Base-by-base conservation (phyloP, 2,329 filamentous ascomycete genomes). In the Fusarium cyanostomum region DNA sequence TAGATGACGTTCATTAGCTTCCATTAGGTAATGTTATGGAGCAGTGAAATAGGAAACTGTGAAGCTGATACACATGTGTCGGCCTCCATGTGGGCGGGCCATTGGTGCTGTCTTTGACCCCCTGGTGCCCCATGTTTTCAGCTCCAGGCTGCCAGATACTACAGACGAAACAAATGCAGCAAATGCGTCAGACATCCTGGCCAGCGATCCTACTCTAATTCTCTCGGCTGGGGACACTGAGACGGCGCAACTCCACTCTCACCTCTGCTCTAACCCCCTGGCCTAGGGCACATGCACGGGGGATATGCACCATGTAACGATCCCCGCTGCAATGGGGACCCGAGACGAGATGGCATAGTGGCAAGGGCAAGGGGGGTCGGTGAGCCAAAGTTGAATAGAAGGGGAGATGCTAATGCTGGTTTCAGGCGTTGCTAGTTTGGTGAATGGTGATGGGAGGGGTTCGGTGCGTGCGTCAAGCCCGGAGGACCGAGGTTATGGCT, bases 141-240 rank as follows among this genome's bases (percentile, higher is more conserved):
- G 26, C 7, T 55, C 34, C 5, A 46, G 33, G 30, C 28, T 45
- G 11, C 24, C 11, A 35, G 15, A 34, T 37, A 26, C 16, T 7
- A 12, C 18, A 44, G 49, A 41, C 31, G 37, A 48, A 37, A 57
- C 50, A 45, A 24, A 30, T 26, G 12, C 11, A 15, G 18, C 27
- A 41, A 13, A n/a, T n/a, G n/a, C n/a, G n/a, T n/a, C 21, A 49
- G 33, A 30, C 8, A 52, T 35, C 45, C 56, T 21, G 27, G 43
- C 26, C 41, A 54, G 18, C 49, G 42, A 43, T 57, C 50, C 11
- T 38, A 8, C 56, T 59, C 56, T 56, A 60, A 41, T 41, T 33
- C 5, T 34, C 21, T 49, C 49, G 54, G 49, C 56, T 60, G 49
- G 49, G 34, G 50, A 56, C 60, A 60, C 53, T 58, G n/a, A n/a